A percentile compares a stretch with the other conserved stretches of the same genome.
Conservation (phyloP, 2,329 filamentous ascomycete species). For the Coniochaeta sp. region DNA sequence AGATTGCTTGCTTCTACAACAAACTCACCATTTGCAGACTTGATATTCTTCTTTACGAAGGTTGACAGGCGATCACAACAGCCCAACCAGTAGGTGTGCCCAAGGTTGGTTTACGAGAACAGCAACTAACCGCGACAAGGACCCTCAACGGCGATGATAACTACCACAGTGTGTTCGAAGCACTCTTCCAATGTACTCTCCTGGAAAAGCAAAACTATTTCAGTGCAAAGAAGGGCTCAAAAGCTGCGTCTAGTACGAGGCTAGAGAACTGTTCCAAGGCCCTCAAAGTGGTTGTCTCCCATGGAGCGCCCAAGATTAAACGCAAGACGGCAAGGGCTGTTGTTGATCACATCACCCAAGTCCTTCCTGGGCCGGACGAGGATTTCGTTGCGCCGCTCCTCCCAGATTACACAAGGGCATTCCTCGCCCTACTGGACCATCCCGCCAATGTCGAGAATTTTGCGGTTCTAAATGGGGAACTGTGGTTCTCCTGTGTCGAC, state of each 20-base stretch:
- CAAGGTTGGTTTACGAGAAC: background rate
- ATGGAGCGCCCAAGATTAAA: conserved; percentile 60
- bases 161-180: conserved; percentile 77
- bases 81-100: conserved; percentile 6
- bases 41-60: conserved; percentile 14
- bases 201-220: conserved; percentile 60
- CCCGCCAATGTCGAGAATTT: conserved; percentile 77
- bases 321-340: conserved; percentile 72
- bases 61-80: conserved; percentile 11
- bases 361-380: conserved; percentile 54
- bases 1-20: background rate
- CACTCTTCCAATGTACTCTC: conserved; percentile 62
- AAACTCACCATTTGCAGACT: conserved; percentile 6
- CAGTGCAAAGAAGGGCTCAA: conserved; percentile 37
- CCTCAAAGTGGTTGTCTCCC: conserved; percentile 63
- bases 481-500: conserved; percentile 62
- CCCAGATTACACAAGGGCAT: conserved; percentile 69
- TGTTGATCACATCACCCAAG: conserved; percentile 74
- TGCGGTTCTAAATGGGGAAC: conserved; percentile 41
- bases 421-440: conserved; percentile 63
- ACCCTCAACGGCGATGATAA: conserved; percentile 58
- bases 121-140: background rate
- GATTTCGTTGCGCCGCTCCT: conserved; percentile 62
- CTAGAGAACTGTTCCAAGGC: conserved; percentile 64
- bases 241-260: conserved; percentile 43